Evolutionary conservation across 768 basidiomycete species (phyloP), one percentile per base, ranked within the genome.

Genomic region (Russula vinacea): DNA sequence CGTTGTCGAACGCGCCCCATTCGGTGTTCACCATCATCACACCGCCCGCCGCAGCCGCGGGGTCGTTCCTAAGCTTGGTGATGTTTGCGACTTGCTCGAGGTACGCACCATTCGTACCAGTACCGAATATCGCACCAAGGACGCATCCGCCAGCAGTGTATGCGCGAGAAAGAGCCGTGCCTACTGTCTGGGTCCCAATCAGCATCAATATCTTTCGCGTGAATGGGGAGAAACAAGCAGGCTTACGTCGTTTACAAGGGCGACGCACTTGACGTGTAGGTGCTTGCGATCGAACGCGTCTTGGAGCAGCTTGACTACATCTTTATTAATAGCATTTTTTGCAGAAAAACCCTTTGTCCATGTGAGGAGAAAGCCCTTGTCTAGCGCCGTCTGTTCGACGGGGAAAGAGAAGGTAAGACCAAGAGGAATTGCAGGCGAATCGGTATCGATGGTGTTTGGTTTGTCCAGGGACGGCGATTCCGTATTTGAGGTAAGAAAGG

Each of bases 361-460:
- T 0, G 91, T 96, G 40, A 98, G 79, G 66, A 99, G 88, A 65
- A 86, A 91, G 1, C 97, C 97, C 26, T 86, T 85, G 70, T 88
- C 88, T 26, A 98, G 81, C 0, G 97, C 94, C 0, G 92, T 94
- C 73, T 99, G 97, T 71, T 97, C 93, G 33, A 98, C 97, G 2
- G 97, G 97, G 79, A 98, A 97, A 33, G 92, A 94, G 75, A 98
- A 99, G 0, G 97, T 98, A 57, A 99, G 82, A 10, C 96, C 97
- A 3, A 99, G 86, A 35, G 84, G 82, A 44, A 89, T 68, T 19
- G 73, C 69, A 26, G 65, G 62, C n/a, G 68, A 58, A 40, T 67
- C 66, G 55, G 79, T 76, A 10, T 84, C 77, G 2, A 76, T 70
- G 68, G 81, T 77, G 1, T 17, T 40, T 16, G 47, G 26, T 14